A percentile compares a stretch with the other conserved stretches of the same genome.
Conservation (phyloP, 2,329 filamentous ascomycete species). For the Fusarium mangiferae region DNA sequence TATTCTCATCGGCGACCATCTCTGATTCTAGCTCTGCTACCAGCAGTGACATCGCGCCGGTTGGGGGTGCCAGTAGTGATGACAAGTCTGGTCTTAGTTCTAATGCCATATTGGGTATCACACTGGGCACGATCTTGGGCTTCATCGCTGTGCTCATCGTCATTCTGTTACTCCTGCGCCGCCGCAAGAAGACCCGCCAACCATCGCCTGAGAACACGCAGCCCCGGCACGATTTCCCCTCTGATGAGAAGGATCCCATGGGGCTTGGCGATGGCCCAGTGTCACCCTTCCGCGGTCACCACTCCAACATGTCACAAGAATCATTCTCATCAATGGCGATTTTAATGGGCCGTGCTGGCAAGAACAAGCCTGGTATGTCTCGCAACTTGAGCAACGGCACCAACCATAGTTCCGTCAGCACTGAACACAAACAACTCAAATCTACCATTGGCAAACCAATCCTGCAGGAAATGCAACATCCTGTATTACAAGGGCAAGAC, state of each 20-base stretch:
- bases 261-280: slow-evolving; percentile 58
- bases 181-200: slow-evolving; percentile 59
- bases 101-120: slow-evolving; percentile 78
- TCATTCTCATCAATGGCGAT: slow-evolving; percentile 74
- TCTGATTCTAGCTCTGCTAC: slow-evolving; percentile 41
- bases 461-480: slow-evolving; percentile 54
- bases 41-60: slow-evolving; percentile 40
- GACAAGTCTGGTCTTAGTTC: slow-evolving; percentile 50
- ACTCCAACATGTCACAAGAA: slow-evolving; percentile 62
- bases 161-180: slow-evolving; percentile 69
- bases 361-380: slow-evolving; percentile 55
- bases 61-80: slow-evolving; percentile 39
- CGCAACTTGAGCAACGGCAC: slow-evolving; percentile 68
- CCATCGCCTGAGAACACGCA: slow-evolving; percentile 55
- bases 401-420: slow-evolving; percentile 59
- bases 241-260: slow-evolving; percentile 67
- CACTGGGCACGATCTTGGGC: slow-evolving; percentile 83
- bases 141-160: slow-evolving; percentile 76
- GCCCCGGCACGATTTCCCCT: slow-evolving; percentile 54
- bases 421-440: slow-evolving; percentile 72
- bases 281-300: slow-evolving; percentile 61
- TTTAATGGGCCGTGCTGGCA: slow-evolving; percentile 69
- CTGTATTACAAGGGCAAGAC: slow-evolving; percentile 51
- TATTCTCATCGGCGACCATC: slow-evolving; percentile 39
- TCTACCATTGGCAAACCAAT: slow-evolving; percentile 71